A percentile compares a stretch with the other conserved stretches of the same genome.
phyloP scores from a whole-genome alignment of 495 filamentous ascomycete species.

The Lasiosphaeria hispida region DNA sequence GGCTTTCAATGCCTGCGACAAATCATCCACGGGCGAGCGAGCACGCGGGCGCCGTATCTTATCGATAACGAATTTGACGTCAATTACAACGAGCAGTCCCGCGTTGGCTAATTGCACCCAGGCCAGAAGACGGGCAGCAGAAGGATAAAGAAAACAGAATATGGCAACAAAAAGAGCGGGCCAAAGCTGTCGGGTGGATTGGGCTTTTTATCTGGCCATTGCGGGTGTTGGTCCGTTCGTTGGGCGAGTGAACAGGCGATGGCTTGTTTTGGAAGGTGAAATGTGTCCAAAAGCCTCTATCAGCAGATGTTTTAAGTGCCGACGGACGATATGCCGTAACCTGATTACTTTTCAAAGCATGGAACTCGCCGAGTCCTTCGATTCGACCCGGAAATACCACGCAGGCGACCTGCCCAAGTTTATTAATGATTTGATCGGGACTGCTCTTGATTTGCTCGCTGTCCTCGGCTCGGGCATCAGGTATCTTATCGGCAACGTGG shows the following conservation, averaged over 20 bases:
- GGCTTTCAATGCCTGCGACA: background rate
- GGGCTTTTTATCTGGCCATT: background rate
- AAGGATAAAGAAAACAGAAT: too few relatives aligned
- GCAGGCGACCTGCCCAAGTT: background rate
- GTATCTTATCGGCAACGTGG: conserved; percentile 4
- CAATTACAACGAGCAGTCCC: too few relatives aligned
- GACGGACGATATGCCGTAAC: conserved; percentile 20
- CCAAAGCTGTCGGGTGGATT: background rate
- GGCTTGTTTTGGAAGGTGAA: conserved; percentile 18
- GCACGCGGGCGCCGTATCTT: background rate
- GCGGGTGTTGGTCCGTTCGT: background rate
- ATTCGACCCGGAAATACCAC: background rate
- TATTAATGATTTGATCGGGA: background rate
- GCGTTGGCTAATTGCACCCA: too few relatives aligned
- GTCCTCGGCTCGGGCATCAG: background rate
- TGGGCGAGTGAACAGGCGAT: background rate
- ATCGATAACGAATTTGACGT: background rate
- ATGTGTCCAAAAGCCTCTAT: conserved; percentile 29
- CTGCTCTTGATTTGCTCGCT: background rate
- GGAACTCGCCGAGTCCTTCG: conserved; percentile 6
- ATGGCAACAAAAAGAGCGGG: too few relatives aligned
- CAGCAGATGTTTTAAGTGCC: conserved; percentile 30
- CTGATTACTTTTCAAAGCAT: conserved; percentile 24
- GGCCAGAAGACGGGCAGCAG: too few relatives aligned
- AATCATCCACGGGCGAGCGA: conserved; percentile 1